phyloP scores from a whole-genome alignment of 768 basidiomycete species.

The Psilocybe azurescens region DNA sequence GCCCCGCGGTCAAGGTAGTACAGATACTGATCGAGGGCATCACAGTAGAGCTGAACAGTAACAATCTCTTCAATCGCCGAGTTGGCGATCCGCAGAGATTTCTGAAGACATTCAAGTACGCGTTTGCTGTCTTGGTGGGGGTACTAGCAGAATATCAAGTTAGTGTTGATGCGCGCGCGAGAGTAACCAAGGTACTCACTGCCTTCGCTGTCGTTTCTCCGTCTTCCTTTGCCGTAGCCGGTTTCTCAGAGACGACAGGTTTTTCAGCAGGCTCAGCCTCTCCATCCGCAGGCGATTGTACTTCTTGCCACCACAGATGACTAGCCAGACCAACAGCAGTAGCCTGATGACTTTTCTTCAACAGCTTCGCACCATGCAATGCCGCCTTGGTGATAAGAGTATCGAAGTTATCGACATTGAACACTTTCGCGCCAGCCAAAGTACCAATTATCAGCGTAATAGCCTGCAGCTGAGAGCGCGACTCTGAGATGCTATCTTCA shows the following conservation, averaged over 20 bases:
- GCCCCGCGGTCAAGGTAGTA: conserved; percentile 96
- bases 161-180: neutral
- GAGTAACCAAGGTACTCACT: conserved; percentile 45
- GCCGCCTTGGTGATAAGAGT: conserved; percentile 99
- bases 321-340: conserved; percentile 94
- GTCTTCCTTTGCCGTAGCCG: conserved; percentile 40
- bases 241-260: conserved; percentile 44
- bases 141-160: conserved; percentile 48
- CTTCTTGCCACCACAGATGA: conserved; percentile 98
- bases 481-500: conserved; percentile 96
- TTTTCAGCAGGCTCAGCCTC: conserved; percentile 39
- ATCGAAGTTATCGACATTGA: conserved; percentile 94
- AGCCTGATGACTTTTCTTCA: conserved; percentile 99
- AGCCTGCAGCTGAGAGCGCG: conserved; percentile 94
- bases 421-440: conserved; percentile 87
- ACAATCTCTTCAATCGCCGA: conserved; percentile 97
- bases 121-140: conserved; percentile 96
- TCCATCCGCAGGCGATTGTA: conserved; percentile 45
- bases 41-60: conserved; percentile 94
- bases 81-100: conserved; percentile 94
- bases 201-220: conserved; percentile 37
- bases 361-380: conserved; percentile 90
- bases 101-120: conserved; percentile 96
- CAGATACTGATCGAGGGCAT: conserved; percentile 94
- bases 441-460: conserved; percentile 95